Evolutionary conservation across 305 asterid genomes (phyloP), one percentile per base, ranked within the genome.

Genomic region (Plantago rigida): DNA sequence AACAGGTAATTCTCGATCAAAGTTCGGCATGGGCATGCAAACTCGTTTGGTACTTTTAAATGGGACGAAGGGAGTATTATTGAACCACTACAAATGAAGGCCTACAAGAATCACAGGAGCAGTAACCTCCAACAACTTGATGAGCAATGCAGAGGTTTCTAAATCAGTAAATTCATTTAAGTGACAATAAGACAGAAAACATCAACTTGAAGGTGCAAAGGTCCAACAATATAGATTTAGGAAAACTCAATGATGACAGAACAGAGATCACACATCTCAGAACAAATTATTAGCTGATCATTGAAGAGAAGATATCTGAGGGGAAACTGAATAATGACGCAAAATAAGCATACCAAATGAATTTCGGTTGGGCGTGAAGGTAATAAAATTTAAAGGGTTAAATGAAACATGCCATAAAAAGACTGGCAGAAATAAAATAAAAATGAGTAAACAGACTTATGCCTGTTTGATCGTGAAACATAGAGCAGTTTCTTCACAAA

Each of bases 91-190:
- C 19, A 26, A 15, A 12, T 63, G 14, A 52, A 44, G 46, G 31
- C 36, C 26, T 49, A 15, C 3, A 5, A 51, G 46, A 46, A 46
- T 46, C 44, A 5, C 49, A 9, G 9, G 17, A 53, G 4, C 24
- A 51, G 49, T 42, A 36, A 46, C 17, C 24, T 29, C 31, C 53
- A 29, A 14, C 34, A 29, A 64, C 31, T 31, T 64, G 47, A 55
- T 47, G 56, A n/a, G 54, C 62, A 44, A n/a, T 8, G 47, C 19
- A 45, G 52, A 64, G 47, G n/a, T 29, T 26, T 41, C 39, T 24
- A 39, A 52, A 52, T 31, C 36, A 52, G 9, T 52, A n/a, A 52
- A 24, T 17, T 34, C 57, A n/a, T 24, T 26, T 26, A 52, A 24
- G 15, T 13, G 14, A 39, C 13, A 12, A 11, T 22, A 9, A 5